Evolutionary conservation across 441 rosid species (phyloP), one percentile per base, ranked within the genome.

Genomic region (Geranium incanum): DNA sequence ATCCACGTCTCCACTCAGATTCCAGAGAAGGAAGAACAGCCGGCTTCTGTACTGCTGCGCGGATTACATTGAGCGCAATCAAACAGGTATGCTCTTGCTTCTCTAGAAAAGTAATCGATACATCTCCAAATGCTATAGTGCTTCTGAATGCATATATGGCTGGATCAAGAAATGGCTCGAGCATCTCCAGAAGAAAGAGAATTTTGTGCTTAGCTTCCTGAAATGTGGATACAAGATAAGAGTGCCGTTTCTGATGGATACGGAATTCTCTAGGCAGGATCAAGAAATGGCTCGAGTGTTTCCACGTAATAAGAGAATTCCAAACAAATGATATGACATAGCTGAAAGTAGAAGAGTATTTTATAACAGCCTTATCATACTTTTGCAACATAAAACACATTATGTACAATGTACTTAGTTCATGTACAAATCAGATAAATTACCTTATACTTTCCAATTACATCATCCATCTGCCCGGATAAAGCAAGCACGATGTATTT

Each of bases 171-270:
- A 88, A 89, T 78, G 92, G 92, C 80, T 89, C 97, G 74, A 91
- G 83, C 91, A 91, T 86, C 84, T 91, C 97, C 76, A 91, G 74
- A 68, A 91, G 91, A 78, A 91, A 91, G 59, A 91, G 90, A 85
- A 91, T 89, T 79, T 78, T 85, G 78, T 85, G 92, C 85, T 91
- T 88, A 65, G 85, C 93, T 79, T 86, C 93, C 97, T 91, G 87
- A 74, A 81, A 81, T 16, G 71, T 70, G 70, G 57, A 67, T 15
- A 19, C 66, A 65, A 78, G 50, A 68, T 74, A 74, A 63, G 12
- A 71, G 18, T 16, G 18, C 19, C 59, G 63, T 28, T 23, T 57
- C n/a, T 57, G 13, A 64, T 36, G 36, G 65, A 21, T 37, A 37
- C 36, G 19, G 60, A 74, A 36, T 6, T 18, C 12, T 74, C 52